phyloP scores from a whole-genome alignment of 2,329 filamentous ascomycete genomes.

The Diplodia sapinea region DNA sequence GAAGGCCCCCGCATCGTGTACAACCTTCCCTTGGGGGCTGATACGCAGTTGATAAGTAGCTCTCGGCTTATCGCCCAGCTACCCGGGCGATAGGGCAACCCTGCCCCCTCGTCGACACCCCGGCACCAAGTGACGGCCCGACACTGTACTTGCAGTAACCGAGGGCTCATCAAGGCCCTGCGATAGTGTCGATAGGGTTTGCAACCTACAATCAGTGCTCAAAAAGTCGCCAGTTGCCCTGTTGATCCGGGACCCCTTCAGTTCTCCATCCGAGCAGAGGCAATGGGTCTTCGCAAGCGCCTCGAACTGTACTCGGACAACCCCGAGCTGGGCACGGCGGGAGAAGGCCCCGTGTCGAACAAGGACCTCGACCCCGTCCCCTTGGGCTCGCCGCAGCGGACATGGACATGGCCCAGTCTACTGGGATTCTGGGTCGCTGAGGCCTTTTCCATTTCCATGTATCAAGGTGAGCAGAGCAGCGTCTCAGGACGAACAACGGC shows the following conservation, averaged over 20 bases:
- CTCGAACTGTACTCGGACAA: constrained; percentile 31
- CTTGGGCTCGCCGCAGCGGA: constrained; percentile 33
- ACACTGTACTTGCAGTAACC: not conserved
- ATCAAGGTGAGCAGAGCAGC: constrained; percentile 29
- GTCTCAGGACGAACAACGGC: not conserved
- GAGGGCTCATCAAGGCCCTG: not conserved
- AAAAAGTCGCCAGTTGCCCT: not conserved
- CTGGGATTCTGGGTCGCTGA: constrained; percentile 37
- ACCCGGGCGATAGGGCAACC: constrained; percentile 20
- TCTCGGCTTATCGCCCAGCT: constrained; percentile 28
- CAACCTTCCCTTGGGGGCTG: not conserved
- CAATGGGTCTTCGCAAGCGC: constrained; percentile 33
- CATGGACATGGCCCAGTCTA: constrained; percentile 36
- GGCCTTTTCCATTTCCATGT: constrained; percentile 36
- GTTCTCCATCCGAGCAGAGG: not conserved
- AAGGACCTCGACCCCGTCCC: constrained; percentile 34
- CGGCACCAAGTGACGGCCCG: not conserved
- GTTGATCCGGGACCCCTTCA: not conserved
- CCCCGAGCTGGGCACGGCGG: constrained; percentile 9
- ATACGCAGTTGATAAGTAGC: constrained; percentile 17
- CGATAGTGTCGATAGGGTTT: constrained; percentile 14
- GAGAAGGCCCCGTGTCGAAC: constrained; percentile 30
- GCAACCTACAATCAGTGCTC: not conserved
- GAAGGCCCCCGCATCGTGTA: not conserved
- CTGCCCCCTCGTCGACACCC: not conserved